Base-by-base conservation (phyloP, 192 early-diverging fungal species). In the Kappamyces sp. region DNA sequence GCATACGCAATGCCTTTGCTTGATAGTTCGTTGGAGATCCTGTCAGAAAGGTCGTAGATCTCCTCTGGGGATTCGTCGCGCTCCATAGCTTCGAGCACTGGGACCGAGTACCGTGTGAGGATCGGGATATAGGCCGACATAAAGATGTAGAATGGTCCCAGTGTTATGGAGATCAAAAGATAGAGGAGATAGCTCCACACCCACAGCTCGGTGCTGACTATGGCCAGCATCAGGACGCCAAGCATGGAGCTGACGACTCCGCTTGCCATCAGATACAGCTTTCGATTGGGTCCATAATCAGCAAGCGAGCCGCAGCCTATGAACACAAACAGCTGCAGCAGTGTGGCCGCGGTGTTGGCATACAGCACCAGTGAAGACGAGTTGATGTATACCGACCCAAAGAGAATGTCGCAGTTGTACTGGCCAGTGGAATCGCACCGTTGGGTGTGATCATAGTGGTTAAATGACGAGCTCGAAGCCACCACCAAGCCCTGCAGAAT, bases 271-370 rank as follows among this genome's bases (percentile, higher is more conserved):
- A 22, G 22, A 22, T 22, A 22, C 22, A 22, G 22, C 22, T 22
- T 22, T 22, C 22, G 22, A 22, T 22, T 22, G 22, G 22, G 48
- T 3, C 69, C 69, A 45, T 71, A 57, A 41, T 71, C 69, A 3
- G 69, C 64, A 43, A 71, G 41, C 7, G 69, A 32, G 5, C 65
- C 64, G 9, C 67, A 3, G 4, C 40, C 29, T 14, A 71, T 60
- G 47, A 71, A 59, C 51, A 66, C 0, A 37, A 66, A 12, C 12
- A 64, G n/a, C 40, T 69, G 62, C 22, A 37, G 3, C 6, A 69
- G 30, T 6, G 54, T 58, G 4, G 67, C 35, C 7, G 61, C 45
- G 9, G 59, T 46, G 30, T 29, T 60, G 22, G 47, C 42, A 43
- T 69, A 69, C 30, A 69, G 65, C 34, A 50, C 58, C 38, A 57